Evolutionary conservation across 164 flowering plant genomes (phyloP).

Genomic region (Piper betle): DNA sequence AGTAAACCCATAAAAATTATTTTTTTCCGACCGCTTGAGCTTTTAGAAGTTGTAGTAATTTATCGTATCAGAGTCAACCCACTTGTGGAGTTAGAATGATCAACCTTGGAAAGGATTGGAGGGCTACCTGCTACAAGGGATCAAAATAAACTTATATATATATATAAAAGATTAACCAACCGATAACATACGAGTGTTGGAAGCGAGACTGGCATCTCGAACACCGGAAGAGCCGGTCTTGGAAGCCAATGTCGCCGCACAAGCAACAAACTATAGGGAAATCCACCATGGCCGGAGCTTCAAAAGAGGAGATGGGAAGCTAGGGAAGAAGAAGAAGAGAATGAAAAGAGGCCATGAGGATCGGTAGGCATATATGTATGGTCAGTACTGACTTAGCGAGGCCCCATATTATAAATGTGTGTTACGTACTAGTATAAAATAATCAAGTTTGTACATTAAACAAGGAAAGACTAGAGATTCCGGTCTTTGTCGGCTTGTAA

Average conservation of each 20-base stretch:
- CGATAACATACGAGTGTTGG: conserved; percentile 73
- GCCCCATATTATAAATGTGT: not conserved
- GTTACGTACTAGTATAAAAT: not conserved
- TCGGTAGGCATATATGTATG: conserved; percentile 23
- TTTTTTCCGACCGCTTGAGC: too few species aligned
- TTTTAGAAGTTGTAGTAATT: too few species aligned
- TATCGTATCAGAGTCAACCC: too few species aligned
- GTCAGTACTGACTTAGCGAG: not conserved
- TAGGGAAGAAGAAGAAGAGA: conserved; percentile 2
- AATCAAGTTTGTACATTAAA: not conserved
- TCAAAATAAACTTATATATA: conserved; percentile 5
- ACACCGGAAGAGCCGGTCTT: conserved; percentile 92
- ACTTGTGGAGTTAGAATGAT: too few species aligned
- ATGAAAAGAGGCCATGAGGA: conserved; percentile 14
- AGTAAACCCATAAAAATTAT: too few species aligned
- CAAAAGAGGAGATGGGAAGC: conserved; percentile 4
- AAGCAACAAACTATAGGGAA: conserved; percentile 71
- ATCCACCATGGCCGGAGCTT: conserved; percentile 52
- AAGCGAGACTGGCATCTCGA: conserved; percentile 56
- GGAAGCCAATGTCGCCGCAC: conserved; percentile 96
- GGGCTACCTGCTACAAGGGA: conserved; percentile 1
- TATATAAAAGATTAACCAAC: not conserved
- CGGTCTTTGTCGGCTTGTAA: conserved; percentile 53
- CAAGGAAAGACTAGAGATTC: conserved; percentile 41
- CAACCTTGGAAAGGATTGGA: not conserved